These are phyloP conservation scores for Lodderomyces theae DNA, from an alignment of 1,139 yeast genomes.

Conservation along the genomic window DNA sequence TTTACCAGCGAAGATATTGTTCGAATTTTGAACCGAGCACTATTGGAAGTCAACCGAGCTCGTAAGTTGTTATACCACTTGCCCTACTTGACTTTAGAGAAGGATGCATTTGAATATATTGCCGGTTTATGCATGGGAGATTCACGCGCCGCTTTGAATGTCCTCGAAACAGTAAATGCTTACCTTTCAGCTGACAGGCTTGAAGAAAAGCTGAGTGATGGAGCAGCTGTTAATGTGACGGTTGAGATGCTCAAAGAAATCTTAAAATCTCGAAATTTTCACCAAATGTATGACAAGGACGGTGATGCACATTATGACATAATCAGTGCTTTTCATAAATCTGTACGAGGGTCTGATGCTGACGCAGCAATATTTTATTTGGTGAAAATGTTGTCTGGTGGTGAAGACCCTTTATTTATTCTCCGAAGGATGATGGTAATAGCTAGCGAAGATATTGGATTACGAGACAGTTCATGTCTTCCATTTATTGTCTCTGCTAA, in stretches of 20 bases:
- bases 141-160: constrained; percentile 76
- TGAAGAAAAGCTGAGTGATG: constrained; percentile 20
- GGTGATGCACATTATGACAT: constrained; percentile 95
- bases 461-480: constrained; percentile 75
- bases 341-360: constrained; percentile 82
- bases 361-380: constrained; percentile 88
- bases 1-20: constrained; percentile 54
- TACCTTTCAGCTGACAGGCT: constrained; percentile 37
- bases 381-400: constrained; percentile 83
- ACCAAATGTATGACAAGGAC: constrained; percentile 73
- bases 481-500: constrained; percentile 87
- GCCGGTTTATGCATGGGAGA: constrained; percentile 85
- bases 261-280: constrained; percentile 39
- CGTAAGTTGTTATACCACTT: constrained; percentile 42
- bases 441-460: constrained; percentile 88
- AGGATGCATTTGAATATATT: constrained; percentile 64
- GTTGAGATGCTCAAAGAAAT: constrained; percentile 39
- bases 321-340: constrained; percentile 90
- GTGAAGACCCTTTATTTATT: constrained; percentile 92
- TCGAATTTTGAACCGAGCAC: constrained; percentile 59
- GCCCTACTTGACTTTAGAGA: constrained; percentile 49
- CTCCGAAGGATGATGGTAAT: constrained; percentile 89
- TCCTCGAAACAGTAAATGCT: constrained; percentile 56
- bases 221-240: constrained; percentile 23
- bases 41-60: constrained; percentile 57